Conservation (phyloP, 148 eudicot species). For the Heliosperma pusillum region DNA sequence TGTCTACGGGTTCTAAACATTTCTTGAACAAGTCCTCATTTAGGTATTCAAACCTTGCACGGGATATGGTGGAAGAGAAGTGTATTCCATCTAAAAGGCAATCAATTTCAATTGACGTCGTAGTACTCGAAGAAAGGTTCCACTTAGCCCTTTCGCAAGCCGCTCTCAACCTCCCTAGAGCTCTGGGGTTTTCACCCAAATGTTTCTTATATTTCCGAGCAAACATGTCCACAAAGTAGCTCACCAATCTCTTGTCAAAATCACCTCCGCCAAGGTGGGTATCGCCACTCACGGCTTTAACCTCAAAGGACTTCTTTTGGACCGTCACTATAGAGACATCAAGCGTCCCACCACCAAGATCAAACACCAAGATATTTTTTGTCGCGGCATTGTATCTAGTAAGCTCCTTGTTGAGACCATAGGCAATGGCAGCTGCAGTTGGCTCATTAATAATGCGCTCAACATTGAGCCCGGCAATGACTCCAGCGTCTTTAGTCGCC, state of each 20-base stretch:
- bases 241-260: neutral
- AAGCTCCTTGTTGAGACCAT: neutral
- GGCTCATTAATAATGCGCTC: no score
- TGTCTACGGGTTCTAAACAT: neutral
- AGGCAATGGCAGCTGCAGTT: no score
- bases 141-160: neutral
- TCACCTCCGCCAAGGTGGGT: no score
- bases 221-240: slow-evolving; percentile 6
- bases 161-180: neutral
- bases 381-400: no score
- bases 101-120: slow-evolving; percentile 6
- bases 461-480: neutral
- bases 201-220: neutral
- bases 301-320: neutral
- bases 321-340: slow-evolving; percentile 6
- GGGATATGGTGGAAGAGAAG: neutral
- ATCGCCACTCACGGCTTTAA: neutral
- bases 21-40: slow-evolving; percentile 10
- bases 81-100: neutral
- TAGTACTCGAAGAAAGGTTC: neutral
- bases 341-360: neutral
- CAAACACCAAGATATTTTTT: neutral
- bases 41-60: neutral
- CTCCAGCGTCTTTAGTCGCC: slow-evolving; percentile 10
- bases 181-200: slow-evolving; percentile 1